Evolutionary conservation across 2,329 filamentous ascomycete genomes (phyloP).

Genomic region (Colletotrichum sp.): DNA sequence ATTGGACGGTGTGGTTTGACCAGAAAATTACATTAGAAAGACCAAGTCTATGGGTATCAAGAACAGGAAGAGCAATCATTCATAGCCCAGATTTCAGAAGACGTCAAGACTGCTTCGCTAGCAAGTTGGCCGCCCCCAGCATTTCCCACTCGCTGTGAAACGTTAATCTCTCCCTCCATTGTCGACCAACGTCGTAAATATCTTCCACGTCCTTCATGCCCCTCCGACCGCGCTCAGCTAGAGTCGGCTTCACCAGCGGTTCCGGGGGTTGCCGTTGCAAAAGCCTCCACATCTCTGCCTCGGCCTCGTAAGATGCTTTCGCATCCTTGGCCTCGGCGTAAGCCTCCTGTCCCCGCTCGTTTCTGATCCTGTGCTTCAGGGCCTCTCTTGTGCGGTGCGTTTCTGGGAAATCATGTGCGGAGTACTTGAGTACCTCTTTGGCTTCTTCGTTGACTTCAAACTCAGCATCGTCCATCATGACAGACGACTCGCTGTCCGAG

Average conservation of each 20-base stretch:
- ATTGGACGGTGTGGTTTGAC: not conserved
- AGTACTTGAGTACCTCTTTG: conserved; percentile 47
- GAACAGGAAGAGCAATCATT: not conserved
- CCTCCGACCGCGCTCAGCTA: conserved; percentile 30
- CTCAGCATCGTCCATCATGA: conserved; percentile 2
- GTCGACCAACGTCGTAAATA: conserved; percentile 37
- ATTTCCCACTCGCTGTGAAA: conserved; percentile 51
- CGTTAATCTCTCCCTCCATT: conserved; percentile 43
- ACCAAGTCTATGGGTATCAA: conserved; percentile 17
- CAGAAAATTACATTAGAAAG: not conserved
- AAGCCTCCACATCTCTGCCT: conserved; percentile 50
- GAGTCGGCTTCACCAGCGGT: conserved; percentile 33
- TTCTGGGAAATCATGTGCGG: conserved; percentile 43
- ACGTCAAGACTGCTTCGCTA: not conserved
- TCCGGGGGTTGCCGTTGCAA: conserved; percentile 43
- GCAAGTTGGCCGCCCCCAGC: not conserved
- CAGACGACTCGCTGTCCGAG: not conserved
- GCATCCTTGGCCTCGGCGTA: conserved; percentile 49
- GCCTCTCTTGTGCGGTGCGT: conserved; percentile 38
- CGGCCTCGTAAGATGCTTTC: conserved; percentile 43
- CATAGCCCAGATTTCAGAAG: not conserved
- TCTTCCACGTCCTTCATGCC: conserved; percentile 38
- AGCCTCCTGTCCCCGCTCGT: conserved; percentile 47
- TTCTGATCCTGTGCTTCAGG: conserved; percentile 41
- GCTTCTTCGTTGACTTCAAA: conserved; percentile 41